Percentiles rank a stretch among this genome's conserved stretches.
These are phyloP conservation scores for Eimeria necatrix DNA, from an alignment of 169 alveolate genomes.

Conservation along the genomic window DNA sequence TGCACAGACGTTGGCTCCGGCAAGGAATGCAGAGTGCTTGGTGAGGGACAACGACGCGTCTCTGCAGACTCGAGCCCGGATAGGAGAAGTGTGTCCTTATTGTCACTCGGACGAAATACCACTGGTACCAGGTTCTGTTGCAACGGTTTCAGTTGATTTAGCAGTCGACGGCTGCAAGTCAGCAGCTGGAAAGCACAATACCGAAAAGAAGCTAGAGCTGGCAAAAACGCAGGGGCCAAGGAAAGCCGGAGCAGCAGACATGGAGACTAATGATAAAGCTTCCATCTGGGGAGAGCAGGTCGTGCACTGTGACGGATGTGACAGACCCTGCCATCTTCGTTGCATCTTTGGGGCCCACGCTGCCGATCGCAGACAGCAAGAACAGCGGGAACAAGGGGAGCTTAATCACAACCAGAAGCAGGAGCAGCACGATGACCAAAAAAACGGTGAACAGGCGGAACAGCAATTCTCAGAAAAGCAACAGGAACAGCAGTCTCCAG, in stretches of 20 bases:
- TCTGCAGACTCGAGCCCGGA: constrained; percentile 74
- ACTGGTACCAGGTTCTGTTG: neutral
- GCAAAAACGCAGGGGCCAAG: neutral
- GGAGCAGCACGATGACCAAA: neutral
- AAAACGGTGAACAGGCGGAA: neutral
- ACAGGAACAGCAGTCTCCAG: constrained; percentile 6
- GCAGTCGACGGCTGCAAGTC: constrained; percentile 12
- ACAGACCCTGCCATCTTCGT: constrained; percentile 86
- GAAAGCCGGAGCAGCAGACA: neutral
- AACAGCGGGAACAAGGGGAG: constrained; percentile 20
- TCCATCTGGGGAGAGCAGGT: constrained; percentile 68
- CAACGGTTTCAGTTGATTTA: neutral
- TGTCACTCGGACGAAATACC: constrained; percentile 79
- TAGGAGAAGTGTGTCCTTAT: constrained; percentile 80
- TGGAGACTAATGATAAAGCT: neutral
- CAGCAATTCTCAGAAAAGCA: constrained; percentile 11
- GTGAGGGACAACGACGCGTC: constrained; percentile 67
- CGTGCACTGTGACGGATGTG: constrained; percentile 89
- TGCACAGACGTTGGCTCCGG: constrained; percentile 64
- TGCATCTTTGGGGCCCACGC: constrained; percentile 78
- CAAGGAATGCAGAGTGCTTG: constrained; percentile 68
- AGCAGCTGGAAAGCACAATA: constrained; percentile 3
- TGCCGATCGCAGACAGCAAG: neutral
- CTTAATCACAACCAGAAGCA: neutral
- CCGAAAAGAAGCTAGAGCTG: constrained; percentile 39